Evolutionary conservation across 2,329 filamentous ascomycete genomes (phyloP), one percentile per base, ranked within the genome.

Genomic region (Mycogone perniciosa): DNA sequence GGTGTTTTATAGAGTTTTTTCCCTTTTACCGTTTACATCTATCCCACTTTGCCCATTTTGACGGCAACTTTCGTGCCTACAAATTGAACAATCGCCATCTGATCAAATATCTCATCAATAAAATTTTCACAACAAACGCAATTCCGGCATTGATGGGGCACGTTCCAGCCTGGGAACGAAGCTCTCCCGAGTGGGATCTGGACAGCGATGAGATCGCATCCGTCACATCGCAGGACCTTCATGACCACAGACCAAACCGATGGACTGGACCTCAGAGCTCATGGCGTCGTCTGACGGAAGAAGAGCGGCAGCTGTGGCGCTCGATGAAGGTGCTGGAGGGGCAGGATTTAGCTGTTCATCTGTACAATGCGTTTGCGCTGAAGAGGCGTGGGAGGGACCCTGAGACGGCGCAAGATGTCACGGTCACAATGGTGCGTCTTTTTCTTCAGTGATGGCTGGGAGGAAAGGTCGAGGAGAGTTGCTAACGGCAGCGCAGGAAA

Each of bases 351-450:
- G 75, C 81, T 0, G 69, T 84, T 41, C 91, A 96, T 69, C 71
- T 96, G 5, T 95, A 88, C 70, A 89, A 93, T 66, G 76, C 85
- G 0, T 85, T 86, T 68, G 78, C 78, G 34, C 71, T 95, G 49
- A 89, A 85, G 65, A 59, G 59, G 49, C 59, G 58, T 34, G 61
- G 56, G 6, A 58, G 54, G 34, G 56, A 65, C 39, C 48, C 56
- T 29, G 62, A 49, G 48, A 62, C 59, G 41, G 63, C 61, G 2
- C 49, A 57, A 20, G 59, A 61, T 40, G 48, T 68, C n/a, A 58
- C 59, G 7, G 51, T 67, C 30, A 59, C 58, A 51, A 62, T 56
- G 52, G 67, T 64, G 52, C 60, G 61, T 46, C 27, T 26, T 43
- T 26, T 10, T n/a, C 10, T 27, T 3, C 9, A 20, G 20, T n/a